Evolutionary conservation across 352 stramenopile species (phyloP), one percentile per base, ranked within the genome.

Genomic region (Globisporangium middletonii): DNA sequence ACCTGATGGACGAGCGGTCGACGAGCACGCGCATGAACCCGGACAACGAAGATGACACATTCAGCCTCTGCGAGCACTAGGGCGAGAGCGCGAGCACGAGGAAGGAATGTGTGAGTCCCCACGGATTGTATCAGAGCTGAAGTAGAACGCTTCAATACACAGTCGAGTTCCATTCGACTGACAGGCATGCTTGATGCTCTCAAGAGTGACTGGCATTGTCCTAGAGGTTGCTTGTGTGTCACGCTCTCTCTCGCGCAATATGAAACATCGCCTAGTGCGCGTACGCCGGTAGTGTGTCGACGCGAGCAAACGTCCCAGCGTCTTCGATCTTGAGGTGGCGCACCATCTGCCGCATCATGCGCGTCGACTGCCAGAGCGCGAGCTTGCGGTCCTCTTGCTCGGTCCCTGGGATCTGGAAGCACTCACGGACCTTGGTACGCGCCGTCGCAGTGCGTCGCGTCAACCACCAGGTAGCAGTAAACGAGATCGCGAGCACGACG

Each of bases 311-410:
- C 27, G 47, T 60, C 38, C 58, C 52, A 4, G 49, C 55, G 16
- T 57, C 28, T 35, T 77, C 63, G 59, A 73, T 72, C 57, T 72
- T 62, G 18, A 77, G 54, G 55, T 77, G 69, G 37, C 63, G 57
- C 23, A 55, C 59, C 65, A 76, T 77, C 58, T 77, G 69, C 13
- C 60, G 63, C 48, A 77, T 69, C 27, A 57, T 63, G 2, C 69
- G 59, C 52, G 53, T 61, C 28, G 62, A 65, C 1, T 43, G 59
- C 4, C 69, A 15, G 12, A 62, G 26, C 43, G 51, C 59, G 19
- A 67, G 18, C 18, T 48, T 27, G 43, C 4, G 26, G 43, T 48
- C 43, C 18, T n/a, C 19, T 7, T 27, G n/a, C 18, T 9, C 18
- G 18, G 18, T 9, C 5, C 26, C 4, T 8, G 43, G 43, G 43